Percentiles rank a stretch among this genome's conserved stretches.
These are phyloP conservation scores for Lentinula novae-zelandiae DNA, from an alignment of 1,284 basidiomycete species.

Conservation along the genomic window DNA sequence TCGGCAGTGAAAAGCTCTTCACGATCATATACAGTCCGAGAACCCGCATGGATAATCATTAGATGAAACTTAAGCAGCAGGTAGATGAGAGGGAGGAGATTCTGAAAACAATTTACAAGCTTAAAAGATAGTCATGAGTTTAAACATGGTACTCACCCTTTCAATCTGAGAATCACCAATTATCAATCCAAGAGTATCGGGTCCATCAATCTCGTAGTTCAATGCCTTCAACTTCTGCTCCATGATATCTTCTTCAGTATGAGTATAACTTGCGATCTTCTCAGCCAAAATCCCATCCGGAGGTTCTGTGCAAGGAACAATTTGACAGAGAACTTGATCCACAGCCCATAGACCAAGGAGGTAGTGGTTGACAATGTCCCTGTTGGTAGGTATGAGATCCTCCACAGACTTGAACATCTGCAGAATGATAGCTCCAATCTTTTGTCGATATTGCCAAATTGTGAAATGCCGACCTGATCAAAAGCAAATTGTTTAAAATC, in stretches of 20 bases:
- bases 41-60: background rate
- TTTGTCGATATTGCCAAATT: constrained; percentile 10
- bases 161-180: constrained; percentile 12
- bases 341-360: background rate
- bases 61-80: constrained; percentile 10
- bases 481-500: background rate
- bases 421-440: constrained; percentile 7
- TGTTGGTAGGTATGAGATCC: constrained; percentile 7
- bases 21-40: constrained; percentile 2
- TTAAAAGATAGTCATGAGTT: background rate
- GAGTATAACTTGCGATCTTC: constrained; percentile 5
- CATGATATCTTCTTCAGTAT: constrained; percentile 11
- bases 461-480: constrained; percentile 12
- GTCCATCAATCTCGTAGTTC: constrained; percentile 13
- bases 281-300: constrained; percentile 1
- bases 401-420: constrained; percentile 4
- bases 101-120: background rate
- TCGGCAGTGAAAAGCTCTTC: constrained; percentile 5
- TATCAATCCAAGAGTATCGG: constrained; percentile 13
- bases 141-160: constrained; percentile 1
- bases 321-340: constrained; percentile 7
- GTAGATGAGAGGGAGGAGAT: constrained; percentile 12
- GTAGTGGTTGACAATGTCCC: constrained; percentile 8
- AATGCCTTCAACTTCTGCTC: constrained; percentile 8
- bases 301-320: constrained; percentile 3